Evolutionary conservation across 331 rosid genomes (phyloP).

Genomic region (Quercus tomentella): DNA sequence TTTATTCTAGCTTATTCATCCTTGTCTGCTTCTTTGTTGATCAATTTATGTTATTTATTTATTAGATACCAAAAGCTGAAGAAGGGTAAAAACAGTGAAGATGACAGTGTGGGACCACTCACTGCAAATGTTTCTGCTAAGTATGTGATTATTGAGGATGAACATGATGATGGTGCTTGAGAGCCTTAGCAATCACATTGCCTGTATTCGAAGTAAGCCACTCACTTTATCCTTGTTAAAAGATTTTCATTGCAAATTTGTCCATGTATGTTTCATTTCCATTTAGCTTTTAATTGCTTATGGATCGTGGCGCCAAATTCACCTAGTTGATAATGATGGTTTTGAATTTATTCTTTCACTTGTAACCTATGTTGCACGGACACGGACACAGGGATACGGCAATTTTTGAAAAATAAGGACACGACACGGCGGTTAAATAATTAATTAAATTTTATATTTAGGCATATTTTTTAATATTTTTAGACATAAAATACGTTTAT

Average conservation of each 20-base stretch:
- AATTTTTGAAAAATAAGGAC: no score
- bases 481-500: no score
- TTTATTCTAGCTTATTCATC: neutral
- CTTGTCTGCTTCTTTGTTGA: neutral
- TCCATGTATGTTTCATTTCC: neutral
- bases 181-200: neutral
- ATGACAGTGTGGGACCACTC: slow-evolving; percentile 26
- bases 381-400: no score
- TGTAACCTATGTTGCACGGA: no score
- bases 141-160: slow-evolving; percentile 89
- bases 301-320: slow-evolving; percentile 32
- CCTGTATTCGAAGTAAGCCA: slow-evolving; percentile 33
- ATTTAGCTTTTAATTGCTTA: slow-evolving; percentile 9
- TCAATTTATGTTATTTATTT: neutral
- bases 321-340: neutral
- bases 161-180: slow-evolving; percentile 53
- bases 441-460: no score
- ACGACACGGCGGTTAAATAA: no score
- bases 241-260: neutral
- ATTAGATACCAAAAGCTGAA: slow-evolving; percentile 59
- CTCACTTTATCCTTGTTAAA: neutral
- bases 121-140: slow-evolving; percentile 46
- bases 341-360: neutral
- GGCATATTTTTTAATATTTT: no score
- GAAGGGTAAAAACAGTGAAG: slow-evolving; percentile 42